Evolutionary conservation across 495 filamentous ascomycete species (phyloP).

Genomic region (Aspergillus indologenus): DNA sequence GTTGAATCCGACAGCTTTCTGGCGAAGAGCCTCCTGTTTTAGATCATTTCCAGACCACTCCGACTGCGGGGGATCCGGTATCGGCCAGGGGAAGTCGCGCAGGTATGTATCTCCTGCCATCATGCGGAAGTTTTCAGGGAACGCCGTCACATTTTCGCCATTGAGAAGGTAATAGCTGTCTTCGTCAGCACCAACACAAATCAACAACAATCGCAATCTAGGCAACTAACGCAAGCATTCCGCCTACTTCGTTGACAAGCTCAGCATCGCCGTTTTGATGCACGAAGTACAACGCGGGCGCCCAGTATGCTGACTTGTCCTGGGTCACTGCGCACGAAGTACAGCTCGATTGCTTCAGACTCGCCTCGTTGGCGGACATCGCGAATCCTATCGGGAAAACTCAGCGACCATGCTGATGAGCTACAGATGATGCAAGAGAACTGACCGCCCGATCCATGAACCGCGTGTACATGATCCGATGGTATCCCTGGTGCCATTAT

Average conservation of each 20-base stretch:
- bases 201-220: neutral
- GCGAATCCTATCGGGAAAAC: conserved; percentile 42
- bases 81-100: conserved; percentile 69
- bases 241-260: conserved; percentile 52
- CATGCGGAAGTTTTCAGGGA: conserved; percentile 80
- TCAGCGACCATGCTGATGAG: neutral
- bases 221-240: conserved; percentile 53
- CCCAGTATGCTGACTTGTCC: conserved; percentile 64
- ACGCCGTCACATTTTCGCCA: conserved; percentile 63
- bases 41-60: conserved; percentile 58
- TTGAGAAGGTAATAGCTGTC: conserved; percentile 72
- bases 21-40: conserved; percentile 63
- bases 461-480: conserved; percentile 47
- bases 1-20: conserved; percentile 88
- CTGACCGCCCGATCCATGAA: conserved; percentile 56
- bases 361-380: conserved; percentile 36
- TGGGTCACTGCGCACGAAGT: conserved; percentile 57
- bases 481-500: conserved; percentile 46
- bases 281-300: conserved; percentile 56
- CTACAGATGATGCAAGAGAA: conserved; percentile 12
- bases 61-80: conserved; percentile 72
- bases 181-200: conserved; percentile 1
- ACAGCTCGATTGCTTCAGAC: conserved; percentile 47
- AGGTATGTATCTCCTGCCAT: conserved; percentile 68
- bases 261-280: conserved; percentile 53